Evolutionary conservation across 495 filamentous ascomycete genomes (phyloP), one percentile per base, ranked within the genome.

Genomic region (Saxispiralis lemnorum): DNA sequence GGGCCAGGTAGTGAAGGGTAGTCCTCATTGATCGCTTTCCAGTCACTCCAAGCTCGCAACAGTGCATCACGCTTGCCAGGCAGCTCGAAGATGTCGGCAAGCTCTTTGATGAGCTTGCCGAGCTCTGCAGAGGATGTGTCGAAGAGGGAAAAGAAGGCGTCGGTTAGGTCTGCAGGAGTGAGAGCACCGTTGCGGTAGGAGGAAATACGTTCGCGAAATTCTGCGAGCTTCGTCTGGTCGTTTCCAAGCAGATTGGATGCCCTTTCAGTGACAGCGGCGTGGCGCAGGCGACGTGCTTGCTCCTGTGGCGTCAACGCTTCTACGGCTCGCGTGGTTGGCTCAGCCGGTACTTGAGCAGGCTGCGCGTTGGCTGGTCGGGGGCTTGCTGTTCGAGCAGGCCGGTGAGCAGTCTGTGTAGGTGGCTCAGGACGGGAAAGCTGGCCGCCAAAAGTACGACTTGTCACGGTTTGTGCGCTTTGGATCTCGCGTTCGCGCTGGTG

Each of bases 1-100:
- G 82, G 66, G 0, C 77, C 75, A 2, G 87, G 87, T 0, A 97
- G 70, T 0, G 83, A 81, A 0, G 89, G 89, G 54, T 95, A 97
- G 61, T 97, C 88, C 61, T 95, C 89, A 51, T 93, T 88, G 54
- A 88, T 83, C 9, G 83, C 86, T 12, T 81, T 83, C 83, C 89
- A 92, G 61, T 94, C 82, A 47, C 80, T 81, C 88, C 86, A 96
- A 4, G 86, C 77, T 50, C 74, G 79, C 2, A 81, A 71, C 1
- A 99, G 68, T 2, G 63, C 67, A 9, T 73, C 75, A 11, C 70
- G 73, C 55, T 93, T 95, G 10, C 52, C 54, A 34, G 77, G 70
- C 38, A 87, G 79, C 50, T 96, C 86, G 53, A 85, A 99, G 16
- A 96, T 79, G 3, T 96, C 92, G 15, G 85, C 83, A 4, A 94